phyloP scores from a whole-genome alignment of 1,284 basidiomycete species.

The Moesziomyces aphidis region DNA sequence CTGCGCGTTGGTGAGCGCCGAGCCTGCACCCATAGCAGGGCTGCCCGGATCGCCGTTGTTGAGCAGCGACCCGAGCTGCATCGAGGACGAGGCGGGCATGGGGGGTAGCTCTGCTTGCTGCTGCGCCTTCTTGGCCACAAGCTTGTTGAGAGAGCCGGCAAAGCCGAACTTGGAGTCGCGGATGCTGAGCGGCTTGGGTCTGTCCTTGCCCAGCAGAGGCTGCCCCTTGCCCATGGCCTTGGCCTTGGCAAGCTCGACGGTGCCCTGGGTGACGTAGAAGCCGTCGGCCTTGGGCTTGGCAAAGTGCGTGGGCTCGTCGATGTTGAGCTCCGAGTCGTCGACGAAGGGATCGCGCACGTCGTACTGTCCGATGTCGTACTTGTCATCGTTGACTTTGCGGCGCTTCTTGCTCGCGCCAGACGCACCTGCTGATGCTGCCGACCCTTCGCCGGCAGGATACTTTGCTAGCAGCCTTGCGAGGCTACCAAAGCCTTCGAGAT shows the following conservation, averaged over 20 bases:
- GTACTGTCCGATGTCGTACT: constrained; percentile 72
- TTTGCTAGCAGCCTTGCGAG: constrained; percentile 56
- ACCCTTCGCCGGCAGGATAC: constrained; percentile 31
- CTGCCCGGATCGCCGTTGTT: constrained; percentile 39
- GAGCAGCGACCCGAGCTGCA: constrained; percentile 46
- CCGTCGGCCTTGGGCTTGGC: constrained; percentile 94
- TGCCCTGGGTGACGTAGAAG: constrained; percentile 78
- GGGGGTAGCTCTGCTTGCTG: constrained; percentile 27
- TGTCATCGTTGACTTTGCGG: constrained; percentile 45
- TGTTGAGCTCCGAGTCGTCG: constrained; percentile 91
- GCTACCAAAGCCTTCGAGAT: constrained; percentile 50
- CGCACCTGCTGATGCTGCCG: constrained; percentile 10
- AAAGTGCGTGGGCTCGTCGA: constrained; percentile 90
- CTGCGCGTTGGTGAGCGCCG: constrained; percentile 44
- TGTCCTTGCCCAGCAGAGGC: constrained; percentile 15
- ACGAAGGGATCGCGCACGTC: constrained; percentile 94
- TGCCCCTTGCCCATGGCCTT: constrained; percentile 34
- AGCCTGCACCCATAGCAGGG: constrained; percentile 15
- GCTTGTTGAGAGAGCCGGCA: constrained; percentile 56
- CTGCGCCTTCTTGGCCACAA: constrained; percentile 54
- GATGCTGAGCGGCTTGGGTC: constrained; percentile 39
- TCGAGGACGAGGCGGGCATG: constrained; percentile 28
- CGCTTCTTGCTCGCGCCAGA: constrained; percentile 36
- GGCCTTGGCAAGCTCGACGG: constrained; percentile 61
- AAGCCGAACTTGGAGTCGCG: constrained; percentile 49